Base-by-base conservation (phyloP, 495 filamentous ascomycete genomes). In the Xylaria bambusicola region DNA sequence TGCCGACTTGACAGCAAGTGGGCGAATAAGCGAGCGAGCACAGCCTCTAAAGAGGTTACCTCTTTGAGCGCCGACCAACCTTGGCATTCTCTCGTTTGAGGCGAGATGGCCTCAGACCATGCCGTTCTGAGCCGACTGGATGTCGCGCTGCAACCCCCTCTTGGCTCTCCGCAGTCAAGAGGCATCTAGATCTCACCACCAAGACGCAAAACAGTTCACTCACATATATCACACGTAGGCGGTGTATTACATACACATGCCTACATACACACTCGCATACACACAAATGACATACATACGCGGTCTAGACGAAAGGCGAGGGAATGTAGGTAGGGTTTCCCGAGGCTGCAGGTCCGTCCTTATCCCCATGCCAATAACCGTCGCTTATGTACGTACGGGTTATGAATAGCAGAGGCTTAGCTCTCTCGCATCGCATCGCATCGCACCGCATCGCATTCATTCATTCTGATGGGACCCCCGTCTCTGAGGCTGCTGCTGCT, bases 371-470 rank as follows among this genome's bases (percentile, higher is more conserved):
- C 36, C 36, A 38, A 10, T 38, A 15, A 10, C 36, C 5, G 29
- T 33, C 29, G 29, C 29, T 33, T 33, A 33, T 10, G 10, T 33
- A 33, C 10, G 29, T 33, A 33, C 10, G 5, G 29, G 29, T 33
- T 33, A 33, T 33, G 29, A 50, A 50, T 40, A 58, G 44, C 4
- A 21, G 56, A 51, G 56, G 46, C 46, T 58, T 51, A 41, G 56
- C 46, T 9, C 17, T 29, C 38, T 44, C 12, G 5, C 29, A n/a
- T n/a, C n/a, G n/a, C n/a, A n/a, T n/a, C n/a, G n/a, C n/a, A n/a
- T n/a, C n/a, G n/a, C n/a, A n/a, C n/a, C n/a, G n/a, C n/a, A n/a
- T n/a, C n/a, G n/a, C n/a, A n/a, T n/a, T n/a, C n/a, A n/a, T n/a
- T 10, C 5, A 33, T 5, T 33, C 10, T n/a, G 1, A 58, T 50